Conservation (phyloP, 257 asterid species). For the Penstemon newberryi region DNA sequence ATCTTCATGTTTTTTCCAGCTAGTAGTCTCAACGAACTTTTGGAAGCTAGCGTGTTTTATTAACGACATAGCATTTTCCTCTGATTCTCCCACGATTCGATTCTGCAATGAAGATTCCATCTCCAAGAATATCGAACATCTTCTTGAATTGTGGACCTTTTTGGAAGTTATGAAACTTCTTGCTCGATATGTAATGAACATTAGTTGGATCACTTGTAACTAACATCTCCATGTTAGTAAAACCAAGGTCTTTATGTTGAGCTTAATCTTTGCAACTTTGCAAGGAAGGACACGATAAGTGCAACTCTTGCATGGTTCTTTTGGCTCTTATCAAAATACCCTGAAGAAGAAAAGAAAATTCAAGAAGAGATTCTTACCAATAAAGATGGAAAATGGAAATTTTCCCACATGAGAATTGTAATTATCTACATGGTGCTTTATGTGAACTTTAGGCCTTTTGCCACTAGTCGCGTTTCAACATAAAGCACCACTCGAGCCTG, state of each 20-base stretch:
- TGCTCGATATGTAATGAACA: conserved; percentile 38
- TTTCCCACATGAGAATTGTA: conserved; percentile 18
- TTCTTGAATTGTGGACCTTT: conserved; percentile 36
- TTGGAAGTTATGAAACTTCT: conserved; percentile 34
- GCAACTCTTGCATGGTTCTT: conserved; percentile 24
- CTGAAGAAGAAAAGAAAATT: conserved; percentile 8
- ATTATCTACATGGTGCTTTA: conserved; percentile 35
- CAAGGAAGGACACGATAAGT: conserved; percentile 35
- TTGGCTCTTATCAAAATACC: conserved; percentile 31
- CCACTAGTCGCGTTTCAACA: conserved; percentile 39
- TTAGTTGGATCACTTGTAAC: conserved; percentile 40
- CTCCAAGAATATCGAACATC: conserved; percentile 36
- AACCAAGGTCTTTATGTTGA: conserved; percentile 35
- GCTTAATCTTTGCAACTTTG: conserved; percentile 27
- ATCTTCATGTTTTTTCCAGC: conserved; percentile 19
- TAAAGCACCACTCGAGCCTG: conserved; percentile 24
- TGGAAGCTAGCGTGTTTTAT: conserved; percentile 25
- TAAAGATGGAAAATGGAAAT: conserved; percentile 16
- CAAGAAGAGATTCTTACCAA: conserved; percentile 17
- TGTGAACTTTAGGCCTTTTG: conserved; percentile 40
- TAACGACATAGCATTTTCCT: conserved; percentile 17
- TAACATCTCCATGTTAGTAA: conserved; percentile 32
- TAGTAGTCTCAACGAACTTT: neutral
- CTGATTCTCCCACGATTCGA: conserved; percentile 36
- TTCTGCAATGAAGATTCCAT: conserved; percentile 43